Conservation (phyloP, 805 yeast species). For the Yamadazyma ubonensis region DNA sequence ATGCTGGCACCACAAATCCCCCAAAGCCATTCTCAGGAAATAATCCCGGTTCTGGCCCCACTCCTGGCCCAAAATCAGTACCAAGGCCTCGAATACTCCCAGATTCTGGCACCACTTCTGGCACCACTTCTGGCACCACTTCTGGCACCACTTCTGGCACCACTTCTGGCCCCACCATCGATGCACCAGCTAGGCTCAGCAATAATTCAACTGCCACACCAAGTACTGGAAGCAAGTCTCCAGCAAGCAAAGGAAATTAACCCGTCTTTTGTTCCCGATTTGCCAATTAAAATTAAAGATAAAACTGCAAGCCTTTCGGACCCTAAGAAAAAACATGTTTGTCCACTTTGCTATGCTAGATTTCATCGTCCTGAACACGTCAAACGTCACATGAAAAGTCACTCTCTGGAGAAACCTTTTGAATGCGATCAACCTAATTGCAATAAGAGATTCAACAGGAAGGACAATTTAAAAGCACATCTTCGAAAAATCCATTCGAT, state of each 20-base stretch:
- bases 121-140: slow-evolving; percentile 3
- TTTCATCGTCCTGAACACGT: slow-evolving; percentile 76
- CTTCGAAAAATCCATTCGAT: slow-evolving; percentile 55
- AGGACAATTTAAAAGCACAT: slow-evolving; percentile 61
- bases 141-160: background rate
- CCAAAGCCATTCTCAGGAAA: too few species aligned
- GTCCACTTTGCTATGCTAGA: slow-evolving; percentile 60
- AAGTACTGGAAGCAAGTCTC: slow-evolving; percentile 6
- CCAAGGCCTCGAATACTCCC: background rate
- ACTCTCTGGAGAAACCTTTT: slow-evolving; percentile 57
- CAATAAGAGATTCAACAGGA: slow-evolving; percentile 56
- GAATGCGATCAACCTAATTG: slow-evolving; percentile 52
- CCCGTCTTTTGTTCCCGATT: slow-evolving; percentile 17
- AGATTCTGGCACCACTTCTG: background rate
- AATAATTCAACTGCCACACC: slow-evolving; percentile 4
- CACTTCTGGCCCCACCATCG: slow-evolving; percentile 6
- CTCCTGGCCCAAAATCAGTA: background rate
- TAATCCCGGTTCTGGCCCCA: too few species aligned
- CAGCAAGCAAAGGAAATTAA: slow-evolving; percentile 11
- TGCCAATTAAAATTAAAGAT: slow-evolving; percentile 16
- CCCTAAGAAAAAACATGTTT: slow-evolving; percentile 58
- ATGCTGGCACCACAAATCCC: too few species aligned
- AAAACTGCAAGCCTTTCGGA: slow-evolving; percentile 20
- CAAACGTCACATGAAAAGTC: slow-evolving; percentile 59
- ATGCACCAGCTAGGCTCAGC: background rate